phyloP scores from a whole-genome alignment of 2,329 filamentous ascomycete species.

The Clarireedia sp. region DNA sequence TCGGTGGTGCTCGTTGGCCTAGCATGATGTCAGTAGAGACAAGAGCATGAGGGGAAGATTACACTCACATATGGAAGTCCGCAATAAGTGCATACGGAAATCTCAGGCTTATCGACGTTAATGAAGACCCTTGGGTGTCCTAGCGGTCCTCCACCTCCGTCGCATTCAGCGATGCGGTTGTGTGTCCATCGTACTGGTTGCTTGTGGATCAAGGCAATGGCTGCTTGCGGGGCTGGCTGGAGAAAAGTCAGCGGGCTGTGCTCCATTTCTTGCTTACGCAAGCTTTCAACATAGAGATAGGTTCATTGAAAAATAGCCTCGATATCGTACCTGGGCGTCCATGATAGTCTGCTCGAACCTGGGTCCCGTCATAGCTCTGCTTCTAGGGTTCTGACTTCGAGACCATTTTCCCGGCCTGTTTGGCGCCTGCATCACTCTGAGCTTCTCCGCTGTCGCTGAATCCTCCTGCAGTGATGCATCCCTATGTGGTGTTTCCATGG shows the following conservation, averaged over 20 bases:
- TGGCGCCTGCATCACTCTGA: slow-evolving; percentile 58
- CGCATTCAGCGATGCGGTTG: slow-evolving; percentile 72
- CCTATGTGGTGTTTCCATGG: slow-evolving; percentile 40
- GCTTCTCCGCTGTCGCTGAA: slow-evolving; percentile 33
- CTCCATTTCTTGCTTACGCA: no score
- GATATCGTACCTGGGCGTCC: slow-evolving; percentile 66
- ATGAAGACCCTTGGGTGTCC: slow-evolving; percentile 95
- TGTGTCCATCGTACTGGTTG: slow-evolving; percentile 91
- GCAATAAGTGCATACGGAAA: slow-evolving; percentile 85
- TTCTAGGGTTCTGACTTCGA: slow-evolving; percentile 71
- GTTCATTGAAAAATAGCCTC: background rate
- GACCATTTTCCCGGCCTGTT: slow-evolving; percentile 81
- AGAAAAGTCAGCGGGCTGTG: slow-evolving; percentile 27
- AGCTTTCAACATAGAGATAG: background rate
- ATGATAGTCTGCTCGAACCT: slow-evolving; percentile 97
- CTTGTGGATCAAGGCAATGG: slow-evolving; percentile 93
- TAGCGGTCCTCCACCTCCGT: slow-evolving; percentile 82
- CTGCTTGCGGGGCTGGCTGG: slow-evolving; percentile 80
- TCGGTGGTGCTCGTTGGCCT: slow-evolving; percentile 89
- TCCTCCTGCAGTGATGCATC: slow-evolving; percentile 49
- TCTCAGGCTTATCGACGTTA: slow-evolving; percentile 96
- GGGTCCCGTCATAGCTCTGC: slow-evolving; percentile 82
- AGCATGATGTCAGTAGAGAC: background rate
- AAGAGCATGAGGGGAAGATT: background rate
- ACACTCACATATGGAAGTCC: slow-evolving; percentile 79